phyloP scores from a whole-genome alignment of 2,329 filamentous ascomycete genomes.

The Pestalotiopsis sp. region DNA sequence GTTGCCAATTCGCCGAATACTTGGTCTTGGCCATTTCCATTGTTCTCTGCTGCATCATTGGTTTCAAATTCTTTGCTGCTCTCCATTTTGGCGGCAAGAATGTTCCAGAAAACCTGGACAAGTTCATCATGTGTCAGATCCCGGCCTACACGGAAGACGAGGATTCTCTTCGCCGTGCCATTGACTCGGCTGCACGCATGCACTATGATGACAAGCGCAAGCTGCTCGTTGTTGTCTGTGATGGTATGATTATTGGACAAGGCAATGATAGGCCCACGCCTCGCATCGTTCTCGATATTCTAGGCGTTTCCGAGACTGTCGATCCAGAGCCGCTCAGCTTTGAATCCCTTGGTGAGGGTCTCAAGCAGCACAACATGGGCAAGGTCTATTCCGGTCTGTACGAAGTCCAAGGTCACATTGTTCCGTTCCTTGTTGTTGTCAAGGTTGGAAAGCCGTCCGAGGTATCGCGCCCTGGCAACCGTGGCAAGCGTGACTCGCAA shows the following conservation, averaged over 20 bases:
- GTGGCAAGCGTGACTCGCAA: conserved; percentile 98
- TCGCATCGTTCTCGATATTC: conserved; percentile 92
- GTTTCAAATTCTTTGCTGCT: conserved; percentile 95
- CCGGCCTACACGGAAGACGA: conserved; percentile 98
- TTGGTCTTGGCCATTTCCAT: conserved; percentile 84
- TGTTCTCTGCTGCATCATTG: conserved; percentile 77
- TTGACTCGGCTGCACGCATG: conserved; percentile 94
- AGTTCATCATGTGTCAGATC: conserved; percentile 97
- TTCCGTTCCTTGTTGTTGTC: conserved; percentile 94
- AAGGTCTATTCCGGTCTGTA: conserved; percentile 98
- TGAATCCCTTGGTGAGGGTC: conserved; percentile 90
- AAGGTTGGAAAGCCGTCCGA: conserved; percentile 98
- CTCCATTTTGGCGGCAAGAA: conserved; percentile 92
- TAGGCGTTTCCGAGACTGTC: conserved; percentile 89
- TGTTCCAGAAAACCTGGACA: conserved; percentile 92
- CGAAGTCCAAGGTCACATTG: conserved; percentile 96
- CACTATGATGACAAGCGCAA: conserved; percentile 98
- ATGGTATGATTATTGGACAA: conserved; percentile 99
- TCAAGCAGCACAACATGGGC: conserved; percentile 99
- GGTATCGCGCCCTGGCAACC: conserved; percentile 90
- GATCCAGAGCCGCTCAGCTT: conserved; percentile 97
- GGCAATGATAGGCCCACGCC: conserved; percentile 96
- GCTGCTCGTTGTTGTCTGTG: conserved; percentile 86
- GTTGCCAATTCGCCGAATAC: conserved; percentile 87
- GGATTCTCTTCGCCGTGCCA: conserved; percentile 92